Evolutionary conservation across 441 rosid genomes (phyloP).

Genomic region (Pelargonium myrrhifolium): DNA sequence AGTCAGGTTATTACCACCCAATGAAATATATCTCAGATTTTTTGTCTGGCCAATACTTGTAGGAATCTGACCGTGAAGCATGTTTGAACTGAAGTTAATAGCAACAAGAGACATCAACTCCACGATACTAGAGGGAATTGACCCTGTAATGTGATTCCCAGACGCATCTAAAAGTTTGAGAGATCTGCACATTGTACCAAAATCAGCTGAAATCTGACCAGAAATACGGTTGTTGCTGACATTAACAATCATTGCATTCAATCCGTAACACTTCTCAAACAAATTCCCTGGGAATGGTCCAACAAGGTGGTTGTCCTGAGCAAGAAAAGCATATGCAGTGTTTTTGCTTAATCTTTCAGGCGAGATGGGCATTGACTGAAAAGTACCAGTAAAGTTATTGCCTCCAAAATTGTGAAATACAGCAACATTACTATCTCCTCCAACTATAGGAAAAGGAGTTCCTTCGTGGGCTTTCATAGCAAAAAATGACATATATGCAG

Average conservation of each 20-base stretch:
- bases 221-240: conserved; percentile 43
- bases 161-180: conserved; percentile 44
- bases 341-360: conserved; percentile 31
- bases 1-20: conserved; percentile 43
- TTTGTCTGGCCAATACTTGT: conserved; percentile 28
- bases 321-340: conserved; percentile 39
- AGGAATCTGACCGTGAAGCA: conserved; percentile 46
- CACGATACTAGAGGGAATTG: conserved; percentile 36
- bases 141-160: conserved; percentile 41
- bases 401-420: conserved; percentile 43
- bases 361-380: conserved; percentile 35
- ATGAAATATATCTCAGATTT: conserved; percentile 38
- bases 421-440: conserved; percentile 20
- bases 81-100: conserved; percentile 46
- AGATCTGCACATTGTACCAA: conserved; percentile 40
- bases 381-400: conserved; percentile 43
- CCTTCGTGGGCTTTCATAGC: conserved; percentile 25
- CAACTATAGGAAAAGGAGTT: conserved; percentile 18
- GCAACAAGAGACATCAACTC: conserved; percentile 35
- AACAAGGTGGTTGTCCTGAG: conserved; percentile 40
- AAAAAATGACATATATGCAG: conserved; percentile 37
- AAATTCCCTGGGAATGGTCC: conserved; percentile 44
- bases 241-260: conserved; percentile 38
- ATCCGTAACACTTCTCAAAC: conserved; percentile 36
- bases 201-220: conserved; percentile 38